Evolutionary conservation across 2,329 filamentous ascomycete species (phyloP), one percentile per base, ranked within the genome.

Genomic region (Botrytis deweyae): DNA sequence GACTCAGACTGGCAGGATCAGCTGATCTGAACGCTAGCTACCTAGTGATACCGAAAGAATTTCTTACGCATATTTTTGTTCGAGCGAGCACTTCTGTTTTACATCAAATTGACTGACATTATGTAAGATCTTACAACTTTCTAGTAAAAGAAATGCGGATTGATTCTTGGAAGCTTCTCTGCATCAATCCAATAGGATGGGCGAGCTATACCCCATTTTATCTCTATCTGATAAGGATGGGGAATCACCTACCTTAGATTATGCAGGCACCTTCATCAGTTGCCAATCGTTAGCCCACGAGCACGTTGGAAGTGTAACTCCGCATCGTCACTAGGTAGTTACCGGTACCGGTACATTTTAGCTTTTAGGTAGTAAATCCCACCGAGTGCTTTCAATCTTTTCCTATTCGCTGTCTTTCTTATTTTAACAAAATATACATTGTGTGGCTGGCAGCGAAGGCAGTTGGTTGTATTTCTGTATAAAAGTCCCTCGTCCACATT

Each of bases 261-360:
- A 29, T 9, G 22, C 25, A 9, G 2, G 42, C 16, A 67, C 22
- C 18, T 33, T 67, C 49, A 20, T 9, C 49, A 18, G 5, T 55
- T 42, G 49, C 66, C 66, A 69, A 58, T 69, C 66, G 49, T 59
- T 69, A 58, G 66, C 52, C 66, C 49, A 58, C 66, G 49, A 58
- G 55, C 29, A 25, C n/a, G 6, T 58, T 58, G 52, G 16, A 46
- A 22, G 44, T 66, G 29, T 25, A 49, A 58, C 49, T 58, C 49
- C 36, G 49, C 49, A 33, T 6, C 18, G 62, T 65, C 33, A 22
- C 46, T 49, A 49, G 46, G 46, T 49, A 46, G 62, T 10, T 58
- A 42, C n/a, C 66, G n/a, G 46, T 42, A 42, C 52, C 66, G 49
- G 65, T 42, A 33, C 38, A 52, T 55, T n/a, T 42, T 22, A 68